Conservation (phyloP, 202 grass and related monocot species). For the Bolboschoenoplectus hybrid region DNA sequence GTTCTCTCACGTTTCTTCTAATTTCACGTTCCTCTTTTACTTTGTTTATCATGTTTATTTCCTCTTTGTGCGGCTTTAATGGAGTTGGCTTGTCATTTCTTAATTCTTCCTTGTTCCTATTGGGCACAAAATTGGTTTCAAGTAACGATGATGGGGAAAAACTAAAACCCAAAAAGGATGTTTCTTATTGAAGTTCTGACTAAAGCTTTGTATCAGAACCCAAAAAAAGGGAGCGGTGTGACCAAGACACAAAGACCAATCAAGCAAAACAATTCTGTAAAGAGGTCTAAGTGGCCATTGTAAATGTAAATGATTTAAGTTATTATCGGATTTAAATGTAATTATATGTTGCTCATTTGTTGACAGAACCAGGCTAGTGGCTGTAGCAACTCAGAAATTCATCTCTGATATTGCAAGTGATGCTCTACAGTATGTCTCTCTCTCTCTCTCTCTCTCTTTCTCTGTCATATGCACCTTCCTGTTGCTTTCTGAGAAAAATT, state of each 20-base stretch:
- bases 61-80: neutral
- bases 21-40: neutral
- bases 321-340: conserved; percentile 14
- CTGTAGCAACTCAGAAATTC: conserved; percentile 95
- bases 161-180: neutral
- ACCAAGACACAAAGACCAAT: neutral
- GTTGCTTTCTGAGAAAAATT: neutral
- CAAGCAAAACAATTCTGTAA: neutral
- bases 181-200: neutral
- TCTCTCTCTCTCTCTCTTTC: neutral
- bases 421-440: conserved; percentile 83
- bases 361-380: conserved; percentile 87
- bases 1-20: conserved; percentile 7
- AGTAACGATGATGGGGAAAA: neutral
- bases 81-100: neutral
- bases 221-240: neutral
- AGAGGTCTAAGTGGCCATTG: neutral
- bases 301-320: conserved; percentile 10
- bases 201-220: neutral
- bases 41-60: neutral
- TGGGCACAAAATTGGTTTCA: neutral
- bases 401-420: conserved; percentile 88
- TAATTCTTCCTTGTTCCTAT: neutral
- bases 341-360: conserved; percentile 25
- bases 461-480: neutral